Evolutionary conservation across 1,284 basidiomycete genomes (phyloP).

Genomic region (Ustilago lituana): DNA sequence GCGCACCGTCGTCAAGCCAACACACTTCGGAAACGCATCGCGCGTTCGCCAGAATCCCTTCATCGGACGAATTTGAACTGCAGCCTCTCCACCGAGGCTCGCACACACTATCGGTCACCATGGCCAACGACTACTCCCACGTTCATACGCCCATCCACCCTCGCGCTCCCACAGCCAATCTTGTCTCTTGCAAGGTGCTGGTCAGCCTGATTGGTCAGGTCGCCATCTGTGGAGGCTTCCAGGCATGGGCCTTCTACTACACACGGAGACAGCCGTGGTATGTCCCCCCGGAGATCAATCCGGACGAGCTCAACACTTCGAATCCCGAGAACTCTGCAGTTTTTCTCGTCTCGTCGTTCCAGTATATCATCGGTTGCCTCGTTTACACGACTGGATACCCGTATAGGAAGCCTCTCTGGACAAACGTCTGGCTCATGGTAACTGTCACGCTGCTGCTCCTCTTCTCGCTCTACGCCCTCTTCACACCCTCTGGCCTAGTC

Average conservation of each 20-base stretch:
- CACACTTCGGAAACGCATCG: too few species aligned
- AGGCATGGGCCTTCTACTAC: conserved; percentile 90
- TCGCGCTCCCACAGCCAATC: conserved; percentile 92
- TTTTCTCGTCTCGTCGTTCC: conserved; percentile 95
- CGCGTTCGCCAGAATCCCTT: conserved; percentile 16
- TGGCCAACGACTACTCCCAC: conserved; percentile 22
- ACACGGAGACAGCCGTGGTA: conserved; percentile 85
- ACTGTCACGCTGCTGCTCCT: conserved; percentile 47
- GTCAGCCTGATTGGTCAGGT: conserved; percentile 94
- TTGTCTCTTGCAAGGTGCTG: conserved; percentile 95
- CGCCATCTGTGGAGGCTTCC: conserved; percentile 82
- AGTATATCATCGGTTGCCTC: conserved; percentile 94
- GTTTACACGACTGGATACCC: conserved; percentile 98
- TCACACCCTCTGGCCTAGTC: conserved; percentile 74
- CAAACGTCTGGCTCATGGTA: conserved; percentile 72
- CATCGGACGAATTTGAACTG: conserved; percentile 15
- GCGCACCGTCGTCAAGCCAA: too few species aligned
- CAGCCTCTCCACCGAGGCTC: conserved; percentile 29
- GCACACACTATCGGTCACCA: conserved; percentile 6
- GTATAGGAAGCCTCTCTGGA: conserved; percentile 92
- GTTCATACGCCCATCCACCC: conserved; percentile 73
- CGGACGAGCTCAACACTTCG: conserved; percentile 82
- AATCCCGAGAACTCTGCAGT: conserved; percentile 94
- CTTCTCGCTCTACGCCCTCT: conserved; percentile 61
- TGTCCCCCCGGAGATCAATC: conserved; percentile 73